phyloP scores from a whole-genome alignment of 2,329 filamentous ascomycete genomes.

The Zasmidium angulare region DNA sequence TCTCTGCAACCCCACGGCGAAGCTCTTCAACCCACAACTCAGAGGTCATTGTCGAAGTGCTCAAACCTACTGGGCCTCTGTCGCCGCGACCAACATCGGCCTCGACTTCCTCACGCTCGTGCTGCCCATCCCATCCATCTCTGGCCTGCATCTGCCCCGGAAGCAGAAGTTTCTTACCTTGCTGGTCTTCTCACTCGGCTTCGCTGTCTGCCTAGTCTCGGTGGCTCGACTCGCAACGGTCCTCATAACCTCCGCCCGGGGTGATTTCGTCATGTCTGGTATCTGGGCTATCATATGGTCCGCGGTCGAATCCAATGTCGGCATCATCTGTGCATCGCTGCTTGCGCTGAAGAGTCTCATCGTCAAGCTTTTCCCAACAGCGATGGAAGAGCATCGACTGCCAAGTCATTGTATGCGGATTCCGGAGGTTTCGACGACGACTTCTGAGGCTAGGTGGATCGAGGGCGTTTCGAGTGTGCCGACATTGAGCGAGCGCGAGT shows the following conservation, averaged over 20 bases:
- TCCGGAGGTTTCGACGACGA: not conserved
- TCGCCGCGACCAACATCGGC: slow-evolving; percentile 45
- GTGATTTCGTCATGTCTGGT: slow-evolving; percentile 35
- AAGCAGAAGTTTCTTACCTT: slow-evolving; percentile 45
- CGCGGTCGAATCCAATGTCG: slow-evolving; percentile 44
- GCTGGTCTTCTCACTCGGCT: slow-evolving; percentile 45
- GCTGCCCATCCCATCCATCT: slow-evolving; percentile 47
- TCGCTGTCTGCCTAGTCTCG: slow-evolving; percentile 35
- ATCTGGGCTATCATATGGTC: slow-evolving; percentile 43
- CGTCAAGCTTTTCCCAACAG: slow-evolving; percentile 34
- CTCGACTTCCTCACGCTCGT: slow-evolving; percentile 46
- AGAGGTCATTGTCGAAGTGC: slow-evolving; percentile 40
- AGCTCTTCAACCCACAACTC: slow-evolving; percentile 41
- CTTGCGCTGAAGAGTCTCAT: slow-evolving; percentile 45
- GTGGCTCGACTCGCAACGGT: slow-evolving; percentile 28
- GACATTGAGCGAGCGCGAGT: not conserved
- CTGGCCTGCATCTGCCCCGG: slow-evolving; percentile 41
- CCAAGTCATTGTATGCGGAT: slow-evolving; percentile 23
- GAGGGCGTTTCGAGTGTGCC: slow-evolving; percentile 2
- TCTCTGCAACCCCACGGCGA: slow-evolving; percentile 42
- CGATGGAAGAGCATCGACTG: slow-evolving; percentile 26
- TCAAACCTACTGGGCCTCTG: slow-evolving; percentile 45
- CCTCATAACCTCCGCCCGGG: slow-evolving; percentile 17
- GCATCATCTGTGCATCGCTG: slow-evolving; percentile 46
- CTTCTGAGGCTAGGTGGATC: slow-evolving; percentile 4